Base-by-base conservation (phyloP, 768 basidiomycete genomes). In the Atractiella rhizophila region DNA sequence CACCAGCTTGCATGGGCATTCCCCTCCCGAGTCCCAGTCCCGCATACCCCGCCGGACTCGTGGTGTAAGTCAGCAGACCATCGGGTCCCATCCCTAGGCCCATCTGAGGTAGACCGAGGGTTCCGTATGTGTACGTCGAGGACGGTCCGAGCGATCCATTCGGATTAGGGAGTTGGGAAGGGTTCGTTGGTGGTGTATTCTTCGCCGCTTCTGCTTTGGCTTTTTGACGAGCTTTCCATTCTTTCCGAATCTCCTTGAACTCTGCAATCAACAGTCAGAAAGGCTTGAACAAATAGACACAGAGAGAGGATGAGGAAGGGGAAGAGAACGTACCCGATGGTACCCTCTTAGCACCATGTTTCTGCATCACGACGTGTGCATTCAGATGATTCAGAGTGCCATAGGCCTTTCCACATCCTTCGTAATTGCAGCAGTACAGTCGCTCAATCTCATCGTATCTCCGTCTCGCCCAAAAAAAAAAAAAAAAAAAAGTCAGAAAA, bases 291-390 rank as follows among this genome's bases (percentile, higher is more conserved):
- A 20, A 18, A 8, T 8, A 20, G 23, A 25, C 11, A 20, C 27
- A 32, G 41, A 31, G 28, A 11, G 40, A 9, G 16, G n/a, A 13
- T 9, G 6, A 13, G 10, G 28, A 25, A 9, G 28, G 24, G n/a
- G 20, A 9, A 33, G 10, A 15, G 7, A n/a, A 62, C 77, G 61
- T 53, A 88, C 88, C 86, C 42, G 70, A 70, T 11, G 88, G 88
- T 57, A 71, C 76, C 41, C 86, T 70, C 62, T 88, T 94, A 13
- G 65, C 42, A 31, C 88, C 88, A 57, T 98, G 88, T 59, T 79
- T 79, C 59, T 94, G 88, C 80, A 91, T 91, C n/a, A 74, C 76
- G 43, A 94, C 82, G 58, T 98, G 88, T 24, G 85, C 83, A 57
- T 98, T 98, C 46, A 98, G 66, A 59, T 98, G 88, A 57, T 98